Base-by-base conservation (phyloP, 1,284 basidiomycete genomes). In the Pisolithus thermaeus region DNA sequence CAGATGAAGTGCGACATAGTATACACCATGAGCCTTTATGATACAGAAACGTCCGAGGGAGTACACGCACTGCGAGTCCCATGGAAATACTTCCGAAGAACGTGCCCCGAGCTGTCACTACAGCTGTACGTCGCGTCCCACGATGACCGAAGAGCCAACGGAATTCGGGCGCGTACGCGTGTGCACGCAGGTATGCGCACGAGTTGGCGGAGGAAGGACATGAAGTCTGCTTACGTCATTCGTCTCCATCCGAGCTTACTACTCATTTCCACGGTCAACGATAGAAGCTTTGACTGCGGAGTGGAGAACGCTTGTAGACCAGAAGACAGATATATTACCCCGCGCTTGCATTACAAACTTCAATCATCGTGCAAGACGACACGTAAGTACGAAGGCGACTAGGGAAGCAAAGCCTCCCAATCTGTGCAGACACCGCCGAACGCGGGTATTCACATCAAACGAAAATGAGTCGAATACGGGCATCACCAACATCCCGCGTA, bases 381-480 rank as follows among this genome's bases (percentile, higher is more conserved):
- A 83, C 55, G 79, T 80, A 4, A 92, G 70, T 14, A 86, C 72
- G 53, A 83, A 87, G 0, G 89, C 88, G 43, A 91, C 71, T 0
- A 73, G 68, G 0, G 88, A 83, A 23, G 84, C 78, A n/a, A 90
- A 60, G 0, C 88, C 89, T 40, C 90, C 90, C 44, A 92, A 67
- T 48, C 87, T 90, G 58, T 36, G 27, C 38, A 20, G 23, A 9
- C 44, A 46, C 4, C 8, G 3, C 30, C 6, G 9, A 30, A 11
- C 8, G 28, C 11, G 9, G 14, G 9, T 1, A 11, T 20, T 14
- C 28, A 22, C 18, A 20, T 14, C n/a, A n/a, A 2, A 45, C 7
- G 16, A 9, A 30, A 20, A 22, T 14, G 7, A 4, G 18, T 18
- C 30, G 12, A 20, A n/a, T n/a, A 23, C 32, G 12, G 12, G 28